Percentiles rank a stretch among this genome's conserved stretches.
Conservation (phyloP, 2,329 filamentous ascomycete genomes). For the Sporothrix dimorphospora region DNA sequence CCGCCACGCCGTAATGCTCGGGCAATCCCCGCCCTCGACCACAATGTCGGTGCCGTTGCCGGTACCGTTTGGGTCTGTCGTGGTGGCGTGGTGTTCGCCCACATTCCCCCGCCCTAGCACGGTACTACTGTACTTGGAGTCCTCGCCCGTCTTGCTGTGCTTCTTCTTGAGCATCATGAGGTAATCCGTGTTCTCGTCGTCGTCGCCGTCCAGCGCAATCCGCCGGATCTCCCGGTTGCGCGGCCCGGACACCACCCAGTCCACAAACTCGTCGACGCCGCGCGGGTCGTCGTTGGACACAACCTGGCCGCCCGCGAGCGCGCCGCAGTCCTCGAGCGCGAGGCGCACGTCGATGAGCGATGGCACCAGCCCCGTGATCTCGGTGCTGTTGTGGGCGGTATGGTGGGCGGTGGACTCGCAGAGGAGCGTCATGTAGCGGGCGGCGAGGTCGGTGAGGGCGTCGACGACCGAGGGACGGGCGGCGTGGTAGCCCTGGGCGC, state of each 20-base stretch:
- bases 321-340: slow-evolving; percentile 80
- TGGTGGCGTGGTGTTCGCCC: slow-evolving; percentile 63
- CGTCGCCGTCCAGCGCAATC: slow-evolving; percentile 71
- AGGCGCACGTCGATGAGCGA: slow-evolving; percentile 79
- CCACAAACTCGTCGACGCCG: slow-evolving; percentile 76
- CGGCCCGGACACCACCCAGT: slow-evolving; percentile 72
- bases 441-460: slow-evolving; percentile 82
- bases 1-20: slow-evolving; percentile 69
- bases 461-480: slow-evolving; percentile 82
- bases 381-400: slow-evolving; percentile 68
- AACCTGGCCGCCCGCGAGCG: slow-evolving; percentile 69
- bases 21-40: slow-evolving; percentile 75
- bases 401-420: slow-evolving; percentile 73
- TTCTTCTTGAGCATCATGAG: slow-evolving; percentile 83
- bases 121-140: slow-evolving; percentile 83
- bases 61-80: neutral
- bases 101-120: slow-evolving; percentile 74
- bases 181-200: slow-evolving; percentile 69
- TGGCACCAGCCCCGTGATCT: slow-evolving; percentile 65
- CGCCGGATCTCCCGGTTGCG: slow-evolving; percentile 79
- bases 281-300: slow-evolving; percentile 71
- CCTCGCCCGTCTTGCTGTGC: slow-evolving; percentile 85
- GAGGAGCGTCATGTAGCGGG: slow-evolving; percentile 76
- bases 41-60: slow-evolving; percentile 56
- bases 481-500: slow-evolving; percentile 85